Conservation (phyloP, 2,329 filamentous ascomycete species). For the Westerdykella aurantiaca region DNA sequence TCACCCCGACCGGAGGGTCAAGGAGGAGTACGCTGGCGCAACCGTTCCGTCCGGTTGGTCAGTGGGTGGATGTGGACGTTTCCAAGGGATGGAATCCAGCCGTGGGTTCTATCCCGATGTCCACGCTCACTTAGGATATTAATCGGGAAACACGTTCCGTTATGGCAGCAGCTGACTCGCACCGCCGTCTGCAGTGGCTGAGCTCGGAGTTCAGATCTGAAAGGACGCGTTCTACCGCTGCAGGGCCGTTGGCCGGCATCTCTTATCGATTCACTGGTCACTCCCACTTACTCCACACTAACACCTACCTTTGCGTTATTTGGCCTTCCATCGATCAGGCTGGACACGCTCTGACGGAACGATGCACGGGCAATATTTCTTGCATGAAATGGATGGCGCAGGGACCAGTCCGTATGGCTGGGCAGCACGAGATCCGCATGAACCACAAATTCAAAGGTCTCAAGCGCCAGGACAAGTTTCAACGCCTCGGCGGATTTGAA, state of each 20-base stretch:
- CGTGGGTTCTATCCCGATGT: constrained; percentile 45
- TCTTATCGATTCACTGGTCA: no score
- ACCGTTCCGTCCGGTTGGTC: constrained; percentile 30
- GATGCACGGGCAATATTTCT: constrained; percentile 14
- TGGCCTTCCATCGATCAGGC: no score
- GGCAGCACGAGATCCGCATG: constrained; percentile 11
- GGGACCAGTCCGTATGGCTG: constrained; percentile 9
- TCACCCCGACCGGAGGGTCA: constrained; percentile 36
- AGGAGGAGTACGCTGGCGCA: constrained; percentile 39
- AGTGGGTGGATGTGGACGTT: constrained; percentile 39
- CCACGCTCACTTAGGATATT: constrained; percentile 37
- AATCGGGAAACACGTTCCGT: constrained; percentile 5
- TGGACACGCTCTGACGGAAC: constrained; percentile 10
- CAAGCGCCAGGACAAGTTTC: constrained; percentile 15
- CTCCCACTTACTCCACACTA: no score
- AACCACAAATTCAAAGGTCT: constrained; percentile 10
- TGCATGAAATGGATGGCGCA: constrained; percentile 11
- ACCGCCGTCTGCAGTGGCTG: no score
- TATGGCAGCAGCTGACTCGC: no score
- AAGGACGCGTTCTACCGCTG: no score
- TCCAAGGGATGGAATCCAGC: constrained; percentile 44
- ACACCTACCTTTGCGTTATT: no score
- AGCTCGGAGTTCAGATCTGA: no score
- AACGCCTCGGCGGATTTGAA: constrained; percentile 16
- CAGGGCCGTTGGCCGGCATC: no score